Conservation (phyloP, 106 monocot genomes). For the Dactylorhiza incarnata region DNA sequence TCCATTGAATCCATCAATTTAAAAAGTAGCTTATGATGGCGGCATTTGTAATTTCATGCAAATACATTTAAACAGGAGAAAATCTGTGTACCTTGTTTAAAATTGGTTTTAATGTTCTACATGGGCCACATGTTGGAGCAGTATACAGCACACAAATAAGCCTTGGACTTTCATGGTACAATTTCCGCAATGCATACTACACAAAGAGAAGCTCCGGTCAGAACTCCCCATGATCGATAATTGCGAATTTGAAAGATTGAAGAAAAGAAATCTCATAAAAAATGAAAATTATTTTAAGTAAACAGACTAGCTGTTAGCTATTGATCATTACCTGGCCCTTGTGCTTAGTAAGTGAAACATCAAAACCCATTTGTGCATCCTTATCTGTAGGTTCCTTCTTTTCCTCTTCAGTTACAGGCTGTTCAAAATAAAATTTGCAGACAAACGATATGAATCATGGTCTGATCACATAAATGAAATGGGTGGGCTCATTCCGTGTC, state of each 20-base stretch:
- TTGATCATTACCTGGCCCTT: constrained; percentile 66
- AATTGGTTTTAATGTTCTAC: constrained; percentile 93
- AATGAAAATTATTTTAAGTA: neutral
- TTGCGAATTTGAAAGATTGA: neutral
- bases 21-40: neutral
- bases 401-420: constrained; percentile 71
- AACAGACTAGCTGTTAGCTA: neutral
- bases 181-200: constrained; percentile 92
- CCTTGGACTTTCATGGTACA: constrained; percentile 98
- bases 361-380: constrained; percentile 80
- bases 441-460: neutral
- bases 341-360: constrained; percentile 84
- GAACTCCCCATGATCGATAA: neutral
- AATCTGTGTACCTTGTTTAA: constrained; percentile 61
- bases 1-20: neutral
- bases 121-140: constrained; percentile 95
- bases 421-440: constrained; percentile 11
- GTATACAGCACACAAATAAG: constrained; percentile 87
- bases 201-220: constrained; percentile 14
- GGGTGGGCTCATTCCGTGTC: neutral
- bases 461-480: neutral
- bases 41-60: neutral
- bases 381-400: constrained; percentile 80
- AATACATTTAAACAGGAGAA: neutral
- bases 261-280: neutral